phyloP scores from a whole-genome alignment of 345 rosid genomes.

The Aquilaria yunnanensis region DNA sequence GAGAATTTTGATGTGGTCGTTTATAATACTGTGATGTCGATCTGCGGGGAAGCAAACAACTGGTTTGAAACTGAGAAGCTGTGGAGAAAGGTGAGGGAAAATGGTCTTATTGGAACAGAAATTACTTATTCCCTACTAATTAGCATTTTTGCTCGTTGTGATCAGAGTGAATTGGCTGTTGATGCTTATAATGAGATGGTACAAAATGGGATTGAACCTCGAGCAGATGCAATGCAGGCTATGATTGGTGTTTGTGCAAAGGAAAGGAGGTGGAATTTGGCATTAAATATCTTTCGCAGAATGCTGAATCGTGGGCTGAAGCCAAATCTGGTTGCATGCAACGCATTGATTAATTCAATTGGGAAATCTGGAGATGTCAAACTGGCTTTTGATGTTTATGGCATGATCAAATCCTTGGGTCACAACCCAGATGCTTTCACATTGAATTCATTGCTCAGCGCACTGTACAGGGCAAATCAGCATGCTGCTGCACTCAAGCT shows the following conservation, averaged over 20 bases:
- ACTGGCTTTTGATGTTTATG: conserved; percentile 51
- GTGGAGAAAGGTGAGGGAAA: conserved; percentile 55
- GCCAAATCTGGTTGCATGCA: conserved; percentile 66
- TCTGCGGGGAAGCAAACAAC: conserved; percentile 50
- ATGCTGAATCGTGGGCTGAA: conserved; percentile 42
- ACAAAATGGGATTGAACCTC: conserved; percentile 33
- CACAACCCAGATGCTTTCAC: conserved; percentile 68
- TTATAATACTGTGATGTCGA: conserved; percentile 67
- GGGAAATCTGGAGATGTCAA: conserved; percentile 61
- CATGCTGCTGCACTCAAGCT: conserved; percentile 53
- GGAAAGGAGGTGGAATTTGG: conserved; percentile 57
- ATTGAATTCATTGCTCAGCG: conserved; percentile 64
- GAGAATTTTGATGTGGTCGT: conserved; percentile 50
- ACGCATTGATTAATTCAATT: conserved; percentile 59
- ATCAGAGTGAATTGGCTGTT: conserved; percentile 54
- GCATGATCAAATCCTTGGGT: conserved; percentile 39
- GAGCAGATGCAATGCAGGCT: conserved; percentile 52
- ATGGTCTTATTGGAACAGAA: conserved; percentile 50
- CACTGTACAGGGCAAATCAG: conserved; percentile 50
- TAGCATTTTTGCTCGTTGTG: conserved; percentile 63
- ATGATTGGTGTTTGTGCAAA: conserved; percentile 50
- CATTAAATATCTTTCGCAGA: conserved; percentile 39
- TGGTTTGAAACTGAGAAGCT: conserved; percentile 51
- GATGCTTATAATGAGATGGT: conserved; percentile 73
- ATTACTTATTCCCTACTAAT: conserved; percentile 57